A percentile compares a stretch with the other conserved stretches of the same genome.
phyloP scores from a whole-genome alignment of 768 basidiomycete species.

The Rhizopogon rudus region DNA sequence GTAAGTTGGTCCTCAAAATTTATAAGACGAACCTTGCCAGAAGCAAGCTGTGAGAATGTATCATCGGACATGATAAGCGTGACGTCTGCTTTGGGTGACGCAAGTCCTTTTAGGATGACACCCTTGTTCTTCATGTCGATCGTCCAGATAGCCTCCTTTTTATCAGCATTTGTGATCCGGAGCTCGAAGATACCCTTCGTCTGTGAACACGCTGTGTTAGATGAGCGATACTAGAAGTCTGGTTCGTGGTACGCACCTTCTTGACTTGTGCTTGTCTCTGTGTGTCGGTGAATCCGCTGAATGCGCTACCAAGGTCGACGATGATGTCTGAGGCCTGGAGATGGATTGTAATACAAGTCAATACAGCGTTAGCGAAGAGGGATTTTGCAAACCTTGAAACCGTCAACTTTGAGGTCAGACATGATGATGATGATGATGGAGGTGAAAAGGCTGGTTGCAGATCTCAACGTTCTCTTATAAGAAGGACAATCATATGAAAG shows the following conservation, averaged over 20 bases:
- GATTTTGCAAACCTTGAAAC: conserved; percentile 57
- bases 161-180: conserved; percentile 66
- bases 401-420: conserved; percentile 68
- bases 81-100: conserved; percentile 70
- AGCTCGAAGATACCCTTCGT: conserved; percentile 88
- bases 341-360: neutral
- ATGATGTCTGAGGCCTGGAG: conserved; percentile 66
- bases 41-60: conserved; percentile 64
- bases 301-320: conserved; percentile 43
- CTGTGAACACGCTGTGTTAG: conserved; percentile 31
- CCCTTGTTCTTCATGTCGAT: conserved; percentile 91
- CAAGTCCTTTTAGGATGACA: conserved; percentile 62
- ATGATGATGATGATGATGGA: conserved; percentile 43
- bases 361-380: neutral
- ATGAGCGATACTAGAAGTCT: neutral
- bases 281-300: conserved; percentile 48
- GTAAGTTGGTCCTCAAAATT: neutral
- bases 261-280: conserved; percentile 70
- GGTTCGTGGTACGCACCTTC: conserved; percentile 44
- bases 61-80: conserved; percentile 77
- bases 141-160: conserved; percentile 77
- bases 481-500: neutral
- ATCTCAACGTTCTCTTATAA: no score
- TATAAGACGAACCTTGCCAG: conserved; percentile 53
- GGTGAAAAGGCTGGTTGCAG: neutral